Conservation (phyloP, 2,329 filamentous ascomycete species). For the Pseudocercospora crystallina region DNA sequence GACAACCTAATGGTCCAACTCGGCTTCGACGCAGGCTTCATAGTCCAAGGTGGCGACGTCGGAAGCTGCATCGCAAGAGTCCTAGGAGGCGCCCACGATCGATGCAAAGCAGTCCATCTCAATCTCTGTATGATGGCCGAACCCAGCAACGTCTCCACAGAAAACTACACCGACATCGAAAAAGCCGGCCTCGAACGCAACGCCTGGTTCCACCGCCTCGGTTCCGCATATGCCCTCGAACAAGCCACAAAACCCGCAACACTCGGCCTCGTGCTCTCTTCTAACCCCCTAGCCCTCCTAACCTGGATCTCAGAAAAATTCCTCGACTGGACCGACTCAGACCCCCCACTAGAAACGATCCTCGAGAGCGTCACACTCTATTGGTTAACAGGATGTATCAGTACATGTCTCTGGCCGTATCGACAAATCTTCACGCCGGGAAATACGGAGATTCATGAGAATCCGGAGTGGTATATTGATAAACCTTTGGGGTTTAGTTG, state of each 20-base stretch:
- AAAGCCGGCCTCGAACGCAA: slow-evolving; percentile 38
- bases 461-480: slow-evolving; percentile 28
- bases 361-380: slow-evolving; percentile 53
- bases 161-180: slow-evolving; percentile 36
- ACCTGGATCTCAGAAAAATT: slow-evolving; percentile 60
- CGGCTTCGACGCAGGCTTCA: slow-evolving; percentile 50
- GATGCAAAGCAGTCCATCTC: slow-evolving; percentile 24
- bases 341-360: slow-evolving; percentile 42
- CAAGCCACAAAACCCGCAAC: slow-evolving; percentile 58
- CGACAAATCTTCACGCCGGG: slow-evolving; percentile 25
- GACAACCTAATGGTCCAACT: slow-evolving; percentile 52
- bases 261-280: slow-evolving; percentile 54
- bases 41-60: slow-evolving; percentile 57
- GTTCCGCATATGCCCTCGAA: slow-evolving; percentile 51
- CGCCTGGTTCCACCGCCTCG: slow-evolving; percentile 41
- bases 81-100: slow-evolving; percentile 27
- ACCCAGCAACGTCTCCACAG: slow-evolving; percentile 23
- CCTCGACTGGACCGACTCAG: slow-evolving; percentile 51
- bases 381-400: slow-evolving; percentile 53
- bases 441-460: slow-evolving; percentile 7
- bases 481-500: slow-evolving; percentile 46
- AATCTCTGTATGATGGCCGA: slow-evolving; percentile 22
- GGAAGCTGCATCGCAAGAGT: slow-evolving; percentile 44
- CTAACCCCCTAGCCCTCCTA: slow-evolving; percentile 57
- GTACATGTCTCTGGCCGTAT: slow-evolving; percentile 52